Evolutionary conservation across 2,329 filamentous ascomycete genomes (phyloP).

Genomic region (Cercospora zeina): DNA sequence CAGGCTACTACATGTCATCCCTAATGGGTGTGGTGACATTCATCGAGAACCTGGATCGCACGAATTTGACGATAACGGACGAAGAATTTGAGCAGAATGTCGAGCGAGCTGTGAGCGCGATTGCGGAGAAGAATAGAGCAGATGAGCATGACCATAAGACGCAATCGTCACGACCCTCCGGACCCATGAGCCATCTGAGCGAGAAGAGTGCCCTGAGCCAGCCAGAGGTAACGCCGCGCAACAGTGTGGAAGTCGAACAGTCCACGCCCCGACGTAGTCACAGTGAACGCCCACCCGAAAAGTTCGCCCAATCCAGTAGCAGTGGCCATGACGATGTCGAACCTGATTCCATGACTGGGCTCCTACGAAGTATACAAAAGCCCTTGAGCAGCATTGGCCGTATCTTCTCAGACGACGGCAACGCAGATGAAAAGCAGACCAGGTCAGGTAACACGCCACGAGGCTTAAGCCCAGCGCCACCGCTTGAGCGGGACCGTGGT

Average conservation of each 20-base stretch:
- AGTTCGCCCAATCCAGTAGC: constrained; percentile 27
- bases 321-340: constrained; percentile 51
- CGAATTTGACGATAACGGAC: constrained; percentile 86
- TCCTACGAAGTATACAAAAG: constrained; percentile 86
- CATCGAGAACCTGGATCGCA: constrained; percentile 93
- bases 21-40: constrained; percentile 95
- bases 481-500: constrained; percentile 28
- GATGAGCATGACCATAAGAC: constrained; percentile 49
- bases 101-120: constrained; percentile 92
- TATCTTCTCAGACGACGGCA: constrained; percentile 77
- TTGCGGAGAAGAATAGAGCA: constrained; percentile 81
- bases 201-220: constrained; percentile 54
- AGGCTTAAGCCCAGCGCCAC: constrained; percentile 48
- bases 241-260: constrained; percentile 61
- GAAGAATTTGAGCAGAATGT: constrained; percentile 95
- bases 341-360: constrained; percentile 75
- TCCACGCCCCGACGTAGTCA: constrained; percentile 59
- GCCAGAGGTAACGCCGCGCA: constrained; percentile 60
- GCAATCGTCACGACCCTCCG: constrained; percentile 37
- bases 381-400: constrained; percentile 89
- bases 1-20: constrained; percentile 95
- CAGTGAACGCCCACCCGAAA: constrained; percentile 48
- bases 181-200: constrained; percentile 43
- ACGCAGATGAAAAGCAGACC: constrained; percentile 33
- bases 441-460: constrained; percentile 49